Evolutionary conservation across 164 flowering plant genomes (phyloP), one percentile per base, ranked within the genome.

Genomic region (Dillenia turbinata): DNA sequence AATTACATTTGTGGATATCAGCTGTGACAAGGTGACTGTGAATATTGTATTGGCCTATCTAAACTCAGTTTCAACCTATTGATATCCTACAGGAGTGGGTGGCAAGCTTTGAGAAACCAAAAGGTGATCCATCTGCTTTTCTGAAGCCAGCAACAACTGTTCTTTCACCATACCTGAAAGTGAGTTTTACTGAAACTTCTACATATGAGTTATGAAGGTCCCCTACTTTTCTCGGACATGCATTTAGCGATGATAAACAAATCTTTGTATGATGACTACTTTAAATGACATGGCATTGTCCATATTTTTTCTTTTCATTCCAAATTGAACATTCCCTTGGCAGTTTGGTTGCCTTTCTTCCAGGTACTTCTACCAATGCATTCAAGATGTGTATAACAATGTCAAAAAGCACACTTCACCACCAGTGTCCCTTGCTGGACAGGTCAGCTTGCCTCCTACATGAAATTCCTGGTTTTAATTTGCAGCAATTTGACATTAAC

Each of bases 331-430:
- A 15, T 17, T 58, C 45, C 24, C 52, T 61, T 68, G 73, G 75
- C 76, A 92, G 96, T 89, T 92, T 75, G 96, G 96, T 33, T 89
- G 96, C 73, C 85, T 92, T 14, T 92, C 96, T 72, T 88, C 95
- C 66, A 89, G 98, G 70, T 85, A 87, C 62, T 89, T 90, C 72
- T 89, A 90, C 71, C 90, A 87, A 65, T 77, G 87, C 56, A 64
- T 93, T 68, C 69, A 73, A 66, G 90, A 82, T 69, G 75, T 84
- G 59, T 82, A 84, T 69, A 83, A 78, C 57, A 74, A 63, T 59
- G 85, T 76, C 44, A 81, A 79, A 69, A 79, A 33, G 62, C 98
- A 90, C 61, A 85, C 94, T 15, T 71, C 82, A 48, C 98, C 97
- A 11, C 98, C 98, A 62, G 97, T 93, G 71, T 93, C 97, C 45